Evolutionary conservation across 768 basidiomycete genomes (phyloP).

Genomic region (Lactifluus piperatus): DNA sequence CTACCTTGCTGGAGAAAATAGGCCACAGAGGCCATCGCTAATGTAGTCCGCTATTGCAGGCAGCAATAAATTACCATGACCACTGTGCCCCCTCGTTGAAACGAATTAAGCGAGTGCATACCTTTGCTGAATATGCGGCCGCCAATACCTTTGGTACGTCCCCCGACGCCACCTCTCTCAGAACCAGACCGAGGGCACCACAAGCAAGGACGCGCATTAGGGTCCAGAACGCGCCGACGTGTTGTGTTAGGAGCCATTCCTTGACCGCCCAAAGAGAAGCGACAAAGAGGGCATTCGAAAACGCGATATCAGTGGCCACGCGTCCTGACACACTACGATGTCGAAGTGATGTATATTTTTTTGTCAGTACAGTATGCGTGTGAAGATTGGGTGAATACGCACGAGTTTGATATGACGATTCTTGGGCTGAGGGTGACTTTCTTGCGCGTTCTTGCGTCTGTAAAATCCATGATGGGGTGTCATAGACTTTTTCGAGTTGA

Average conservation of each 20-base stretch:
- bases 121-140: slow-evolving; percentile 38
- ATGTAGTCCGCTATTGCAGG: slow-evolving; percentile 51
- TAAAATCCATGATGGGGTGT: slow-evolving; percentile 22
- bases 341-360: neutral
- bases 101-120: slow-evolving; percentile 25
- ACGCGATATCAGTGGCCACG: slow-evolving; percentile 33
- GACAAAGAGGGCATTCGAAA: slow-evolving; percentile 58
- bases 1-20: slow-evolving; percentile 61
- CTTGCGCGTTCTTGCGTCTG: slow-evolving; percentile 30
- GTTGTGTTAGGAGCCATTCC: slow-evolving; percentile 55
- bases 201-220: slow-evolving; percentile 64
- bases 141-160: slow-evolving; percentile 44
- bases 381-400: neutral
- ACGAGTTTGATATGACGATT: slow-evolving; percentile 22
- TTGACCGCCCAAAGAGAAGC: slow-evolving; percentile 54
- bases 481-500: slow-evolving; percentile 5
- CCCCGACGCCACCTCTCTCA: slow-evolving; percentile 51
- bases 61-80: slow-evolving; percentile 11
- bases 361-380: neutral
- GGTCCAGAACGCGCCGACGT: slow-evolving; percentile 70
- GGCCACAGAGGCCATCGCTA: slow-evolving; percentile 58
- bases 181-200: slow-evolving; percentile 54
- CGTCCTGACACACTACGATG: slow-evolving; percentile 13
- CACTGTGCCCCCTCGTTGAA: neutral
- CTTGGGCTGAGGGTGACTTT: slow-evolving; percentile 29